Percentiles rank a stretch among this genome's conserved stretches.
Evolutionary conservation across 2,329 filamentous ascomycete genomes (phyloP).

Genomic region (Pestalotiopsis sp.): DNA sequence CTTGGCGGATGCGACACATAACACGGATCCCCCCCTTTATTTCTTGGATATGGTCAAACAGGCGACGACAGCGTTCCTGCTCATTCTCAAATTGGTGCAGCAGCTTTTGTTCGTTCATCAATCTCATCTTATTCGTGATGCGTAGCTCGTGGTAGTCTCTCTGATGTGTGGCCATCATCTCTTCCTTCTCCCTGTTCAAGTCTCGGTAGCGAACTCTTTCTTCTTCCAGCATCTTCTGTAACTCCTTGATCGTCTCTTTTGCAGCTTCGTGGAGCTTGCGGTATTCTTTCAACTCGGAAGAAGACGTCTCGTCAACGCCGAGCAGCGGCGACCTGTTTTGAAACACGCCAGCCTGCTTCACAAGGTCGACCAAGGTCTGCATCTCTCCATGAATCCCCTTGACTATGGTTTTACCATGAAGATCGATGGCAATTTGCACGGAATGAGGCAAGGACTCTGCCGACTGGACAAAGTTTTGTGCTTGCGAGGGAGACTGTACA

Average conservation of each 20-base stretch:
- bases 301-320: neutral
- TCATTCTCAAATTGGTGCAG: conserved; percentile 78
- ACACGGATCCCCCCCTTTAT: conserved; percentile 96
- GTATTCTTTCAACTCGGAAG: neutral
- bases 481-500: neutral
- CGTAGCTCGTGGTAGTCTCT: neutral
- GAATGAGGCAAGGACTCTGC: neutral
- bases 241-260: neutral
- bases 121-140: neutral
- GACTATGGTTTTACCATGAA: neutral
- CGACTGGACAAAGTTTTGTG: neutral
- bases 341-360: neutral
- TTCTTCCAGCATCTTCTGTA: neutral
- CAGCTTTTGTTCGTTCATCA: neutral
- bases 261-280: neutral
- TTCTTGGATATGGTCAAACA: conserved; percentile 95
- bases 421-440: neutral
- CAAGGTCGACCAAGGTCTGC: neutral
- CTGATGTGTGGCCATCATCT: neutral
- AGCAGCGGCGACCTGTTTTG: neutral
- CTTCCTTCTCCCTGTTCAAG: neutral
- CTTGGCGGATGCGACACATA: conserved; percentile 88
- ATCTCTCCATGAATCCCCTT: neutral
- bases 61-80: conserved; percentile 72
- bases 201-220: neutral